Conservation (phyloP, 176 grass and related monocot species). For the Juncus inflexus region DNA sequence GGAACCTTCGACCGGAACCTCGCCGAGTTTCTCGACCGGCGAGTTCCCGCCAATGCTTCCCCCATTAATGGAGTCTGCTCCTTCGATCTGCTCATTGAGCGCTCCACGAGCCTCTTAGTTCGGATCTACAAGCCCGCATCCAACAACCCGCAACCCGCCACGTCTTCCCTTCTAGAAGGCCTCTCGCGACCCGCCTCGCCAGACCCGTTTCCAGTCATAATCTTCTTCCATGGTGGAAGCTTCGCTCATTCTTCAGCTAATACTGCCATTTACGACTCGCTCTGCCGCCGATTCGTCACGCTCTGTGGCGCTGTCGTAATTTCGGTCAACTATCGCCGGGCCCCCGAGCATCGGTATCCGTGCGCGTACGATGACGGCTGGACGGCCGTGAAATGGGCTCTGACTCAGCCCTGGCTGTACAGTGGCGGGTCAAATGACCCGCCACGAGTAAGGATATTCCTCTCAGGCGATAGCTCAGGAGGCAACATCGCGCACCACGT, state of each 20-base stretch:
- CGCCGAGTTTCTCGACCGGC: slow-evolving; percentile 71
- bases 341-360: slow-evolving; percentile 81
- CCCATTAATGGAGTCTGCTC: slow-evolving; percentile 65
- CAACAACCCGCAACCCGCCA: neutral
- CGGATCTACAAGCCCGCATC: slow-evolving; percentile 73
- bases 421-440: slow-evolving; percentile 32
- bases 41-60: slow-evolving; percentile 49
- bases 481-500: slow-evolving; percentile 99
- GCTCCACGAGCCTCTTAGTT: slow-evolving; percentile 49
- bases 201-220: slow-evolving; percentile 83
- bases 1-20: slow-evolving; percentile 93
- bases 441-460: slow-evolving; percentile 56
- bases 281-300: slow-evolving; percentile 75
- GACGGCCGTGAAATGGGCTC: slow-evolving; percentile 74
- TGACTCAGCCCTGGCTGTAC: slow-evolving; percentile 57
- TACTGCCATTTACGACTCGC: slow-evolving; percentile 71
- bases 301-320: slow-evolving; percentile 69
- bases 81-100: slow-evolving; percentile 75
- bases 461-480: slow-evolving; percentile 86
- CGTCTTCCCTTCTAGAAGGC: slow-evolving; percentile 46
- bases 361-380: slow-evolving; percentile 94
- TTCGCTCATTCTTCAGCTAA: slow-evolving; percentile 78
- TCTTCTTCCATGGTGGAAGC: slow-evolving; percentile 99
- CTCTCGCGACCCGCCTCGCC: slow-evolving; percentile 40
- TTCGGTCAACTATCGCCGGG: slow-evolving; percentile 86